Conservation (phyloP, 2,329 filamentous ascomycete species). For the Microcera coccophila region DNA sequence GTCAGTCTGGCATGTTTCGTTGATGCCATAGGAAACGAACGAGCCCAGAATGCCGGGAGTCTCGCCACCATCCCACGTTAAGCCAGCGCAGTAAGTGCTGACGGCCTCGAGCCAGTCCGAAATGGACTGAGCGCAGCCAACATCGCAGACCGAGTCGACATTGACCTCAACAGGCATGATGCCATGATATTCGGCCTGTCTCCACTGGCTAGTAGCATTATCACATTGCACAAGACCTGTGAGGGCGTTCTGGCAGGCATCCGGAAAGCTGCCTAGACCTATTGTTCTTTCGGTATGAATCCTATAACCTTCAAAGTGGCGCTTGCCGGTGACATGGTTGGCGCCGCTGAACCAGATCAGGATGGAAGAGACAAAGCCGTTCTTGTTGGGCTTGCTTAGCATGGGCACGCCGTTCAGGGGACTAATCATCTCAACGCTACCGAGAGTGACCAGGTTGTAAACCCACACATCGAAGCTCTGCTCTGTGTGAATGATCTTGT, state of each 20-base stretch:
- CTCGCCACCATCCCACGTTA: background rate
- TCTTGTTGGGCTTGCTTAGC: constrained; percentile 59
- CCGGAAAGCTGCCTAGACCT: too few relatives aligned
- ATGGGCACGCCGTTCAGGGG: constrained; percentile 53
- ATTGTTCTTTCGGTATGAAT: too few relatives aligned
- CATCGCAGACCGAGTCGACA: constrained; percentile 8
- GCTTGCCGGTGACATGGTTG: background rate
- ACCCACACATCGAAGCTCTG: constrained; percentile 62
- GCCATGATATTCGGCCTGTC: background rate
- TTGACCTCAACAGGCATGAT: too few relatives aligned
- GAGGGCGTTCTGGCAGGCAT: background rate
- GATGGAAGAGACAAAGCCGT: constrained; percentile 59
- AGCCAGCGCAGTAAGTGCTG: constrained; percentile 1
- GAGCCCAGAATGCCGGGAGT: constrained; percentile 3
- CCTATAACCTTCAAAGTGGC: too few relatives aligned
- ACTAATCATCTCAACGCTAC: constrained; percentile 68
- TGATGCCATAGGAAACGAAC: constrained; percentile 15
- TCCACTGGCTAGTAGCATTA: background rate
- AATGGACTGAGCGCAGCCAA: constrained; percentile 6
- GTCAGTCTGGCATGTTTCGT: constrained; percentile 18
- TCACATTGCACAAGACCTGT: background rate
- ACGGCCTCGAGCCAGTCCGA: constrained; percentile 9
- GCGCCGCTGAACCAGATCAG: background rate
- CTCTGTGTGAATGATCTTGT: constrained; percentile 72
- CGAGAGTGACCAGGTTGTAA: constrained; percentile 71